These are phyloP conservation scores for Xenoacremonium recifei DNA, from an alignment of 2,329 filamentous ascomycete species.

Conservation along the genomic window DNA sequence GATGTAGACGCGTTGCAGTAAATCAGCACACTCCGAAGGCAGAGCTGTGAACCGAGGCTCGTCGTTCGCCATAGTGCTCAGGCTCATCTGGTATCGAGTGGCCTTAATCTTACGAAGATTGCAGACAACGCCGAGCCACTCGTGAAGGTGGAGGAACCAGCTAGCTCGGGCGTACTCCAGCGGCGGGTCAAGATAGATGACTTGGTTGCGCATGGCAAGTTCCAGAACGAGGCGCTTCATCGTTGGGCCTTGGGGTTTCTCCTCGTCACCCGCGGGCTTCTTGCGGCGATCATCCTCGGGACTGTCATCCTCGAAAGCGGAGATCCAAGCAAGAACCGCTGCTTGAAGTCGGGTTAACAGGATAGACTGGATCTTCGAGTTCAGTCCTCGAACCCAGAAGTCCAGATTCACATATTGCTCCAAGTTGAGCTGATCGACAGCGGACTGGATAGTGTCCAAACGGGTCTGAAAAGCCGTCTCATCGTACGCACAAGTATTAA, in stretches of 20 bases:
- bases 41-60: slow-evolving; percentile 79
- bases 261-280: slow-evolving; percentile 43
- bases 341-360: slow-evolving; percentile 79
- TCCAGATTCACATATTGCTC: slow-evolving; percentile 94
- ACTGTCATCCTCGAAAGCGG: slow-evolving; percentile 70
- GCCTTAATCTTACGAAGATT: slow-evolving; percentile 93
- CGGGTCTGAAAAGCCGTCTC: slow-evolving; percentile 75
- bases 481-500: slow-evolving; percentile 83
- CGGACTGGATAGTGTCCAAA: slow-evolving; percentile 82
- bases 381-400: slow-evolving; percentile 86
- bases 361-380: slow-evolving; percentile 77
- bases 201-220: slow-evolving; percentile 95
- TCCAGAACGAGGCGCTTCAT: slow-evolving; percentile 81
- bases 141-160: slow-evolving; percentile 90
- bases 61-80: slow-evolving; percentile 64
- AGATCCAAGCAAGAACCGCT: slow-evolving; percentile 84
- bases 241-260: slow-evolving; percentile 55
- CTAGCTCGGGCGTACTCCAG: slow-evolving; percentile 87
- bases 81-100: slow-evolving; percentile 87
- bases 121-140: slow-evolving; percentile 91
- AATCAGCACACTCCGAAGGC: slow-evolving; percentile 76
- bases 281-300: slow-evolving; percentile 54
- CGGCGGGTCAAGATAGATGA: slow-evolving; percentile 94
- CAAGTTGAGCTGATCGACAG: slow-evolving; percentile 93
- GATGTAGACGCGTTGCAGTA: slow-evolving; percentile 76